phyloP scores from a whole-genome alignment of 306 rosid species.

The Biancaea sappan region DNA sequence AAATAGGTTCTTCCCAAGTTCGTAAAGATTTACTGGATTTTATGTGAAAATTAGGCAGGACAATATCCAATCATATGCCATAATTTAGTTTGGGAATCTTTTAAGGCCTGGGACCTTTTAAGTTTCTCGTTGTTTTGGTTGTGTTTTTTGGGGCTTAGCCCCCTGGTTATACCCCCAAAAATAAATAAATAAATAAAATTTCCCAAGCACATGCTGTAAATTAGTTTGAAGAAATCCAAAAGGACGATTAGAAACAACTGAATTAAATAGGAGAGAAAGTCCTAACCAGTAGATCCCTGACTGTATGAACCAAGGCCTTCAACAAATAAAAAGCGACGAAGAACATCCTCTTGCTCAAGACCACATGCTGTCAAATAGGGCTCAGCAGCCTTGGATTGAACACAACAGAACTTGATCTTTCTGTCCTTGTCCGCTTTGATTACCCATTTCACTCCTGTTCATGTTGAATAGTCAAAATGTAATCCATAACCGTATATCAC shows the following conservation, averaged over 20 bases:
- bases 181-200: no score
- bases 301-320: constrained; percentile 61
- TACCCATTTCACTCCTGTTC: constrained; percentile 73
- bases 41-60: no score
- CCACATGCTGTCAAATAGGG: constrained; percentile 70
- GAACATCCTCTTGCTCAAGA: constrained; percentile 65
- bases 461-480: constrained; percentile 22
- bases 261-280: constrained; percentile 2
- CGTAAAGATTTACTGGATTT: neutral
- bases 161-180: no score
- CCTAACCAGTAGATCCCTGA: constrained; percentile 74
- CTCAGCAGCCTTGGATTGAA: constrained; percentile 72
- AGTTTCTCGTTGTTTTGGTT: no score
- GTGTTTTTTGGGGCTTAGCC: no score
- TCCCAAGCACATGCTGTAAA: neutral
- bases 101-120: no score
- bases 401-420: constrained; percentile 74
- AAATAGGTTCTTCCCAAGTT: constrained; percentile 7
- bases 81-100: neutral
- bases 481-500: neutral
- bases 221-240: neutral
- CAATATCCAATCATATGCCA: neutral
- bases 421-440: constrained; percentile 61
- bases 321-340: constrained; percentile 59
- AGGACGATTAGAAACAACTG: neutral